Conservation (phyloP, 345 rosid species). For the Citrus hindsii region DNA sequence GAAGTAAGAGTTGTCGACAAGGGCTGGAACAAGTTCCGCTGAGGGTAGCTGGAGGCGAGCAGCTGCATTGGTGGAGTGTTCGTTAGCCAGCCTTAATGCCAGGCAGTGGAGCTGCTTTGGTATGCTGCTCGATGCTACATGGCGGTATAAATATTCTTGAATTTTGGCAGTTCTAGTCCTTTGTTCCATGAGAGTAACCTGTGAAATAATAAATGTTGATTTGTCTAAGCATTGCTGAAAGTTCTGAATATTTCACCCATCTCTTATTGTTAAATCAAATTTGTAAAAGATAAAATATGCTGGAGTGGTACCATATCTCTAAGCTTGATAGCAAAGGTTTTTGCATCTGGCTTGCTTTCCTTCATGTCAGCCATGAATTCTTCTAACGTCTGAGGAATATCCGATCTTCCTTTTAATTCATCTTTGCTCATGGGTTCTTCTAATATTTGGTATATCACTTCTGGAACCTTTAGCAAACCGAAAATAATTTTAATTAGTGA, state of each 20-base stretch:
- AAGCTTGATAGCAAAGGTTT: slow-evolving; percentile 78
- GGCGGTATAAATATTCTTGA: slow-evolving; percentile 86
- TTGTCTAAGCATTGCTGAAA: background rate
- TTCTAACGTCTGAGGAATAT: slow-evolving; percentile 76
- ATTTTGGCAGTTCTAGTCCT: slow-evolving; percentile 93
- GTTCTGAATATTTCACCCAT: background rate
- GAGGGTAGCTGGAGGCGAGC: slow-evolving; percentile 94
- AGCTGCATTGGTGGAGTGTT: slow-evolving; percentile 85
- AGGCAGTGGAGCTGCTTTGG: slow-evolving; percentile 94
- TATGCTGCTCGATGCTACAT: slow-evolving; percentile 92
- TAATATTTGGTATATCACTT: slow-evolving; percentile 68
- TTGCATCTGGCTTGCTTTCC: slow-evolving; percentile 58
- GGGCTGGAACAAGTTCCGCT: slow-evolving; percentile 77
- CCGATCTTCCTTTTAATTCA: slow-evolving; percentile 65
- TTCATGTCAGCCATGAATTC: slow-evolving; percentile 74
- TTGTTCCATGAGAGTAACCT: slow-evolving; percentile 76
- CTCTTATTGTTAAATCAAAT: background rate
- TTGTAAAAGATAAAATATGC: background rate
- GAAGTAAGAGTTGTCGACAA: slow-evolving; percentile 74
- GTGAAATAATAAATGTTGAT: background rate
- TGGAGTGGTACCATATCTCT: slow-evolving; percentile 66
- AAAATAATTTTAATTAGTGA: slow-evolving; percentile 2
- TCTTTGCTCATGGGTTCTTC: slow-evolving; percentile 57
- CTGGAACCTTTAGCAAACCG: slow-evolving; percentile 61
- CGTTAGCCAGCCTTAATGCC: slow-evolving; percentile 73